Evolutionary conservation across 2,329 filamentous ascomycete genomes (phyloP).

Genomic region (Xylaria digitata): DNA sequence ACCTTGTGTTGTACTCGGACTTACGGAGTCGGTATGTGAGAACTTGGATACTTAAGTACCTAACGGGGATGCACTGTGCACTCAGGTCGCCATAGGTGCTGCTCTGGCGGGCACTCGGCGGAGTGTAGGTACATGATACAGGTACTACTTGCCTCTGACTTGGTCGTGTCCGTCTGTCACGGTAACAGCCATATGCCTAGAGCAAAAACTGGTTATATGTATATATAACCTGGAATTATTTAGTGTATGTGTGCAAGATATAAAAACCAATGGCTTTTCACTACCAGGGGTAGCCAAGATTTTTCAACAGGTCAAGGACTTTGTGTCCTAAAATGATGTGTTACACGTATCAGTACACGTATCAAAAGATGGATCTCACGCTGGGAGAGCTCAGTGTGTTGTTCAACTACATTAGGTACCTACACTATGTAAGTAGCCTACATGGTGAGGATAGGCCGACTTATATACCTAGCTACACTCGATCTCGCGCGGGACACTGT

Average conservation of each 20-base stretch:
- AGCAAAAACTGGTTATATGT: no score
- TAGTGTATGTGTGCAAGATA: no score
- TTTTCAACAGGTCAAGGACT: neutral
- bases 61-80: neutral
- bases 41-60: neutral
- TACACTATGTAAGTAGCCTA: no score
- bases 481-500: slow-evolving; percentile 13
- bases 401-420: slow-evolving; percentile 12
- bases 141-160: neutral
- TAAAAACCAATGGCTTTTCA: no score
- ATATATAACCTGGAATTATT: no score
- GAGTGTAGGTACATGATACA: neutral
- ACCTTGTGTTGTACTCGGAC: slow-evolving; percentile 27
- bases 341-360: slow-evolving; percentile 22
- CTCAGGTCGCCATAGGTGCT: no score
- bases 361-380: slow-evolving; percentile 14
- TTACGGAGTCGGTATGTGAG: slow-evolving; percentile 13
- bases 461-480: neutral
- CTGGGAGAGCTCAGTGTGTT: slow-evolving; percentile 17
- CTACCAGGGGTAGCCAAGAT: neutral
- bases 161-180: no score
- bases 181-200: no score
- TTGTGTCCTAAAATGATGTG: slow-evolving; percentile 18
- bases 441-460: no score
- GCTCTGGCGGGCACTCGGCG: no score